Percentiles rank a stretch among this genome's conserved stretches.
phyloP scores from a whole-genome alignment of 176 grass and related monocot species.

The Elaeis guineensis region DNA sequence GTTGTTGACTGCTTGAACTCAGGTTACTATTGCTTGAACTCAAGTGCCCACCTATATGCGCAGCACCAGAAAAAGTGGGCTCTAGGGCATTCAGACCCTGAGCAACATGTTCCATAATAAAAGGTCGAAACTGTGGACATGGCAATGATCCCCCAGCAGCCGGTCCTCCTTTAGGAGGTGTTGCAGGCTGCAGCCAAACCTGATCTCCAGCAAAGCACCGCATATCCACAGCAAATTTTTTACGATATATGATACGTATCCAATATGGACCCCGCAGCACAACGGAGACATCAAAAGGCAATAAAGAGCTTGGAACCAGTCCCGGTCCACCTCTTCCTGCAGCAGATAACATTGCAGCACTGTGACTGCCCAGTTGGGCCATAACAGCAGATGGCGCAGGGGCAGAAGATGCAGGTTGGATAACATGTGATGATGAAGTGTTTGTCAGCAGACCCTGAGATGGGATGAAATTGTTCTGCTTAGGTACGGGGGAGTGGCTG shows the following conservation, averaged over 20 bases:
- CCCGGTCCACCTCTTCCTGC: slow-evolving; percentile 76
- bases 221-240: slow-evolving; percentile 99
- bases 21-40: slow-evolving; percentile 27
- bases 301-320: slow-evolving; percentile 94
- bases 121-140: slow-evolving; percentile 95
- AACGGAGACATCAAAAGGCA: slow-evolving; percentile 98
- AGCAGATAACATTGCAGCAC: slow-evolving; percentile 74
- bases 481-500: slow-evolving; percentile 44
- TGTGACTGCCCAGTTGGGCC: slow-evolving; percentile 56
- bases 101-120: slow-evolving; percentile 99
- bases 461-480: slow-evolving; percentile 36
- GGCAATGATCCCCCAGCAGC: slow-evolving; percentile 85
- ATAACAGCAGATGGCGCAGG: slow-evolving; percentile 28
- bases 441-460: slow-evolving; percentile 43
- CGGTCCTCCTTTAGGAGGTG: slow-evolving; percentile 94
- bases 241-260: slow-evolving; percentile 99
- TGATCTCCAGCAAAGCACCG: slow-evolving; percentile 98
- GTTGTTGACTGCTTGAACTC: slow-evolving; percentile 39
- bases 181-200: slow-evolving; percentile 97
- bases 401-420: slow-evolving; percentile 35
- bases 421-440: slow-evolving; percentile 48
- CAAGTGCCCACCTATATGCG: slow-evolving; percentile 42
- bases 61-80: slow-evolving; percentile 54
- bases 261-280: slow-evolving; percentile 95
- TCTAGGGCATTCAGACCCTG: slow-evolving; percentile 98